These are phyloP conservation scores for Citrullus mucosospermus DNA, from an alignment of 306 rosid species.

Conservation along the genomic window DNA sequence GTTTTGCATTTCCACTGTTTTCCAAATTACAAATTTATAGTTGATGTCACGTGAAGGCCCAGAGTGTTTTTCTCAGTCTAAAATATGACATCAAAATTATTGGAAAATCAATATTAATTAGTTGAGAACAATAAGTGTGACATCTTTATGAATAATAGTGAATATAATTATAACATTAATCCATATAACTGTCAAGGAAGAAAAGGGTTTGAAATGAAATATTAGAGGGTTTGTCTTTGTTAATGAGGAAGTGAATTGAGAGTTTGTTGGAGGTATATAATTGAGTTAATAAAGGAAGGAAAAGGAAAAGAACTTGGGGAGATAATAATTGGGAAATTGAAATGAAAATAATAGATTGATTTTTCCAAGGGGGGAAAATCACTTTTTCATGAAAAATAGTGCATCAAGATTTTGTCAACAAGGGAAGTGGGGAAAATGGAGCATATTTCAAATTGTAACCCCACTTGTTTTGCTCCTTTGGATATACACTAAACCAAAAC, in stretches of 20 bases:
- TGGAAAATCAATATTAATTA: too few relatives aligned
- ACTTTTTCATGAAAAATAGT: neutral
- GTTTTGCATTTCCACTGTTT: too few relatives aligned
- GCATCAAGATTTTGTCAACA: neutral
- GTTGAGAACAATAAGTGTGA: too few relatives aligned
- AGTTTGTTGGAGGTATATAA: neutral
- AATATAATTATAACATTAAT: too few relatives aligned
- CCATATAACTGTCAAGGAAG: too few relatives aligned
- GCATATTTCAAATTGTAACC: slow-evolving; percentile 8
- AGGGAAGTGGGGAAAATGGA: neutral
- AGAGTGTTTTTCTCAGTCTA: too few relatives aligned
- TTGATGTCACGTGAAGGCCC: too few relatives aligned
- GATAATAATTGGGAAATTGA: neutral
- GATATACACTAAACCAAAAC: slow-evolving; percentile 28
- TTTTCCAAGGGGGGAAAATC: neutral
- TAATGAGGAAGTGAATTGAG: neutral
- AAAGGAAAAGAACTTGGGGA: neutral
- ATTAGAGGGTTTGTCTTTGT: neutral
- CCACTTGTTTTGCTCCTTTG: slow-evolving; percentile 25
- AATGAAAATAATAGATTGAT: neutral
- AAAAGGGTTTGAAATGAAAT: too few relatives aligned
- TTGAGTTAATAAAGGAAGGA: neutral
- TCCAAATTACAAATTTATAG: too few relatives aligned
- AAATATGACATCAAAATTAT: too few relatives aligned
- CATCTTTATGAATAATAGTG: too few relatives aligned